Base-by-base conservation (phyloP, 495 filamentous ascomycete genomes). In the Poronia punctata region DNA sequence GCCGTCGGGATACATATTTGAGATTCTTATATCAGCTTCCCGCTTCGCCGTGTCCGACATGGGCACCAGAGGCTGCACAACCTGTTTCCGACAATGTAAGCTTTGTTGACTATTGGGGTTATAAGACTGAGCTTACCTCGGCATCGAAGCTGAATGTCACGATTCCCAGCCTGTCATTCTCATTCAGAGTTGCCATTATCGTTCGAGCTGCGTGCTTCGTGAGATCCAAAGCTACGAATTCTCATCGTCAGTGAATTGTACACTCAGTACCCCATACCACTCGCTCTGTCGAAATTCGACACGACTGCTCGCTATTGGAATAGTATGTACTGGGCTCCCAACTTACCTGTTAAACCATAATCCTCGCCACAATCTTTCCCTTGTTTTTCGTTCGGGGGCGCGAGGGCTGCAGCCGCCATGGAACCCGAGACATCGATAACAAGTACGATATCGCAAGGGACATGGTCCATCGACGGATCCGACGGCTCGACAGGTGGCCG, bases 341-440 rank as follows among this genome's bases (percentile, higher is more conserved):
- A 22, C 41, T 25, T 25, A 44, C 41, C 3, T 0, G 66, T 54
- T 2, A 70, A 34, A 8, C 66, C 64, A 2, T 52, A 51, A 9
- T 56, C 29, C 31, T 68, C 66, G 5, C 20, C 26, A 17, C 32
- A 45, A 6, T 15, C 5, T 16, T 40, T 29, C 2, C 43, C 44
- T 30, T 45, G 18, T 12, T 49, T 27, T 49, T 55, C 48, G 2
- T 44, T 39, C n/a, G 53, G 35, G 7, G 62, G 62, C 1, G 54
- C 54, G 0, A 55, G 58, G 0, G 66, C 67, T 1, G 45, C 38
- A 2, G 25, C 16, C 3, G 19, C n/a, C 69, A 72, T 72, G 45
- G 62, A 67, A 0, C 52, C 56, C 7, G 69, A 72, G 20, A 67
- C 45, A 43, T 72, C 69, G 35, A 71, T 71, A 12, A 60, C 67